These are phyloP conservation scores for Prinsepia uniflora DNA, from an alignment of 306 rosid genomes.

Conservation along the genomic window DNA sequence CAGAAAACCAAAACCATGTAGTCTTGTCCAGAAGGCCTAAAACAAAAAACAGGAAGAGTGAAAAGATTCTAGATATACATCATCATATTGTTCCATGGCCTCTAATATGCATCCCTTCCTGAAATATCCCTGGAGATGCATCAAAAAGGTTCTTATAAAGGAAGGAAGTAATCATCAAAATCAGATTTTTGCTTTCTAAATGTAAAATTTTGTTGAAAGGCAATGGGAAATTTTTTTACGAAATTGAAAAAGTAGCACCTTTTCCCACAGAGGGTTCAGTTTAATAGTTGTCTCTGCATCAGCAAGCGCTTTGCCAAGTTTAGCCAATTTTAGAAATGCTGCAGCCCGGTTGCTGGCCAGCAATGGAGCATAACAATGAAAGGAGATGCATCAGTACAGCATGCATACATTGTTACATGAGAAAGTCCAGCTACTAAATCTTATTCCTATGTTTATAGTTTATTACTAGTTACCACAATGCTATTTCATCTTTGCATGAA, in stretches of 20 bases:
- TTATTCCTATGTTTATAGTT: not conserved
- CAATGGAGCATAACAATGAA: slow-evolving; percentile 12
- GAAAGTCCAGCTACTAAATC: not conserved
- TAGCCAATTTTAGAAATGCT: slow-evolving; percentile 88
- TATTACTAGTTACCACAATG: not conserved
- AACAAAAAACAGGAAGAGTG: slow-evolving; percentile 19
- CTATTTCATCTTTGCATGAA: not conserved
- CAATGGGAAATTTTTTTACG: not conserved
- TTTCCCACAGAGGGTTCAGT: slow-evolving; percentile 94
- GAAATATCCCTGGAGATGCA: slow-evolving; percentile 75
- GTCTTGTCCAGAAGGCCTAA: slow-evolving; percentile 12
- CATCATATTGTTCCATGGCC: slow-evolving; percentile 87
- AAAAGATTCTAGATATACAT: slow-evolving; percentile 42
- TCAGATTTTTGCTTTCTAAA: not conserved
- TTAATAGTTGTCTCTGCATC: slow-evolving; percentile 89
- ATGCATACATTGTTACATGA: not conserved
- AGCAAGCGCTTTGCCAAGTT: slow-evolving; percentile 89
- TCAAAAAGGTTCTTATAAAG: slow-evolving; percentile 25
- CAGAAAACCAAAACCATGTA: slow-evolving; percentile 17
- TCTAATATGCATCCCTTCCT: slow-evolving; percentile 96
- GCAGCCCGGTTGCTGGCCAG: slow-evolving; percentile 92
- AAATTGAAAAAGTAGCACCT: slow-evolving; percentile 36
- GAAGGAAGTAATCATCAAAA: slow-evolving; percentile 15
- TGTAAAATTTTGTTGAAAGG: not conserved
- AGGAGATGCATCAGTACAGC: slow-evolving; percentile 27